Evolutionary conservation across 2,329 filamentous ascomycete genomes (phyloP).

Genomic region (Penicillium sp.): DNA sequence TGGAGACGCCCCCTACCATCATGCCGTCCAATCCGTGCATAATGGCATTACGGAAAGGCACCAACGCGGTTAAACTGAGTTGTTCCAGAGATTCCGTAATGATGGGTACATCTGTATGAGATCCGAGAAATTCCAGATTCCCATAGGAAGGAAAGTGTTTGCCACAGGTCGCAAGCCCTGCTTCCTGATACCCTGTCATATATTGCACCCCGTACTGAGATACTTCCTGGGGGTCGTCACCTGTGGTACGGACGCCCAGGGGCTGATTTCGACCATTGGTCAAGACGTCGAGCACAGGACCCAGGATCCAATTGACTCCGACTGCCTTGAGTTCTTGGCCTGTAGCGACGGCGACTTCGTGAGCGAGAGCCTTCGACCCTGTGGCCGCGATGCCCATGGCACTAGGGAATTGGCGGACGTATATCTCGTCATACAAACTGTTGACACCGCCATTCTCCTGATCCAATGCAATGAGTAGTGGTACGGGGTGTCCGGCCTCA

Average conservation of each 20-base stretch:
- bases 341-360: slow-evolving; percentile 87
- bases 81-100: slow-evolving; percentile 94
- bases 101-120: slow-evolving; percentile 86
- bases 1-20: slow-evolving; percentile 93
- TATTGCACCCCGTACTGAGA: slow-evolving; percentile 88
- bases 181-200: slow-evolving; percentile 89
- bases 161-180: slow-evolving; percentile 81
- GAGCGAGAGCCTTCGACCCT: slow-evolving; percentile 78
- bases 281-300: slow-evolving; percentile 87
- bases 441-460: slow-evolving; percentile 99
- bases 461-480: slow-evolving; percentile 85
- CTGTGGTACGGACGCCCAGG: slow-evolving; percentile 81
- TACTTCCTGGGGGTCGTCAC: slow-evolving; percentile 92
- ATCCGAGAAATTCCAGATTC: slow-evolving; percentile 89
- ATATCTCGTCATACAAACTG: slow-evolving; percentile 91
- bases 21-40: slow-evolving; percentile 84
- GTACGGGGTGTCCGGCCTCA: slow-evolving; percentile 83
- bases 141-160: slow-evolving; percentile 98
- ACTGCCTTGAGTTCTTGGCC: slow-evolving; percentile 89
- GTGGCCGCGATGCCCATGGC: slow-evolving; percentile 96
- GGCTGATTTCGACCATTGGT: slow-evolving; percentile 91
- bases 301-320: slow-evolving; percentile 93
- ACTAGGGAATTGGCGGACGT: slow-evolving; percentile 93
- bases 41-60: slow-evolving; percentile 90
- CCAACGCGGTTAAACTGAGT: slow-evolving; percentile 82